Evolutionary conservation across 768 basidiomycete species (phyloP), one percentile per base, ranked within the genome.

Genomic region (Mycena filopes): DNA sequence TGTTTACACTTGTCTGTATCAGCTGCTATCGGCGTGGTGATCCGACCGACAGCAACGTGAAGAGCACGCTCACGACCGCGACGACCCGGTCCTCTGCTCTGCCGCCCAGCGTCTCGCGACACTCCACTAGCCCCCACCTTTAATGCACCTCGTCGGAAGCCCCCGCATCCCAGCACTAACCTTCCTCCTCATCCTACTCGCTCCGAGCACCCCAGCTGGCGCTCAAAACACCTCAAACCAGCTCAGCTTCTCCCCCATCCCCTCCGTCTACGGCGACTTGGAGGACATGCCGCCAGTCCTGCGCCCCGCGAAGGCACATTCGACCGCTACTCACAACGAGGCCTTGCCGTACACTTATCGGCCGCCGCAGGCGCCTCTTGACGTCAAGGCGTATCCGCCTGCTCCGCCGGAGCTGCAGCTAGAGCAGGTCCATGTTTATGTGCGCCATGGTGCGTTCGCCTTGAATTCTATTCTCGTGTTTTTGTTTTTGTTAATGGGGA

Each of bases 371-470:
- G 78, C 80, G 29, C 82, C 83, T 16, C 72, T 92, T 20, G 88
- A 92, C 55, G 86, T 87, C 1, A 81, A 88, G 25, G 76, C 77
- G 10, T 93, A 93, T 71, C 86, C 88, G 4, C 73, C 80, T 36
- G 83, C 88, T 0, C 91, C 91, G 2, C 61, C 75, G 2, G 83
- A 78, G 26, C 79, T 93, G 20, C 63, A 80, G 68, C 78, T 93
- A 42, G 83, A 89, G 72, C 92, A 93, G 73, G 90, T 93, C 13
- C 89, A 93, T 73, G 76, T 93, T 41, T 93, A 87, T 71, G 85
- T 91, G 5, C 82, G 92, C 26, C 92, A 94, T 74, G 92, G 92
- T 91, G 41, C 20, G 28, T 41, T 2, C 42, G 43, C 3, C 10
- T 21, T n/a, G 4, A 12, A 25, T 60, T 50, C 87, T 78, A 28